phyloP scores from a whole-genome alignment of 441 rosid genomes.

The Eruca vesicaria region DNA sequence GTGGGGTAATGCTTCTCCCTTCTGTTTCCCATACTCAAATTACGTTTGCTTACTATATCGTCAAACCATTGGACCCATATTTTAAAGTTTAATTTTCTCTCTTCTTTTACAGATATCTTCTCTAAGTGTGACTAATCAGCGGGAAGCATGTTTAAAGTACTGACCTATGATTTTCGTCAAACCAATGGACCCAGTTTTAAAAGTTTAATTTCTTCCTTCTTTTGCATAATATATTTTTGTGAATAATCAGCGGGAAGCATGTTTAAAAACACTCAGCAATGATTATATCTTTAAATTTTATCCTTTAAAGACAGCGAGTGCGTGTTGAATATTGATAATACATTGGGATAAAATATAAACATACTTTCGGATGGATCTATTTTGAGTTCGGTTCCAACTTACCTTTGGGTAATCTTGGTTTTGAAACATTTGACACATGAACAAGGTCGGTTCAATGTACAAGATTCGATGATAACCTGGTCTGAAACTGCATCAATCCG shows the following conservation, averaged over 20 bases:
- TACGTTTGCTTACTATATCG: slow-evolving; percentile 23
- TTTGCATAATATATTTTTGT: background rate
- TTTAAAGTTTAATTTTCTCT: background rate
- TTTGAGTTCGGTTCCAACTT: background rate
- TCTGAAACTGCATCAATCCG: background rate
- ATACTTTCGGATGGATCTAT: background rate
- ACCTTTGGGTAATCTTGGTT: background rate
- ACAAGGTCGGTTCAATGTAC: background rate
- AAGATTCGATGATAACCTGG: background rate
- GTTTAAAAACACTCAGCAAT: background rate
- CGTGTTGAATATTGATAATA: background rate
- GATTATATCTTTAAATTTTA: background rate
- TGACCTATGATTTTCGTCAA: slow-evolving; percentile 12
- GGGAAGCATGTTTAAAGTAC: background rate
- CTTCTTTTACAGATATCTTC: background rate
- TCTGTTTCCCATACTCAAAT: slow-evolving; percentile 22
- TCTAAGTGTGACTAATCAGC: slow-evolving; percentile 3
- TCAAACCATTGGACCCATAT: slow-evolving; percentile 17
- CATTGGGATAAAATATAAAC: background rate
- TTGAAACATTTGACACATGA: background rate
- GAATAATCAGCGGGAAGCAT: slow-evolving; percentile 14
- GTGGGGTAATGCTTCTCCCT: slow-evolving; percentile 20
- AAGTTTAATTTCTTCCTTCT: background rate
- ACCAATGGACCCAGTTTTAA: slow-evolving; percentile 8
- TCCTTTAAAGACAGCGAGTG: background rate